These are phyloP conservation scores for Tricholoma bakamatsutake DNA, from an alignment of 768 basidiomycete genomes.

Conservation along the genomic window DNA sequence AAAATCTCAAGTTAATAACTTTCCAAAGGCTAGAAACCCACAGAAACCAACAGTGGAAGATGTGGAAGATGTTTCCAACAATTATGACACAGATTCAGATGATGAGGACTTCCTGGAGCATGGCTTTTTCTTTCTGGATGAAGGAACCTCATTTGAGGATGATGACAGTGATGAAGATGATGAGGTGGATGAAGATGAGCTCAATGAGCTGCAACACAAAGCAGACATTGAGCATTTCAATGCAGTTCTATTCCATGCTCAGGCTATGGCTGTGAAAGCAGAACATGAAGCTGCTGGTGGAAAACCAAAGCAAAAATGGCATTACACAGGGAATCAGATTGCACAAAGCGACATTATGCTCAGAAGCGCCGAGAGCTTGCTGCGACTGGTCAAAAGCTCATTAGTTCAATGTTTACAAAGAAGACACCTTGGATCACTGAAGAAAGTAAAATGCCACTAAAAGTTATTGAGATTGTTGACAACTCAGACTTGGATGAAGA, in stretches of 20 bases:
- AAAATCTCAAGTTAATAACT: neutral
- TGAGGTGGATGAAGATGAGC: too few relatives aligned
- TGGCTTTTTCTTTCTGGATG: neutral
- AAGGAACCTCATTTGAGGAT: neutral
- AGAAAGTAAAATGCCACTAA: neutral
- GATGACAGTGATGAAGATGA: neutral
- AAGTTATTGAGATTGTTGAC: neutral
- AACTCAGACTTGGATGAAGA: neutral
- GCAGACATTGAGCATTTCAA: too few relatives aligned
- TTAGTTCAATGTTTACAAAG: slow-evolving; percentile 8
- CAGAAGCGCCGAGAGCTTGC: slow-evolving; percentile 4
- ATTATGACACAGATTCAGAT: neutral
- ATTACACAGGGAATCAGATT: slow-evolving; percentile 11
- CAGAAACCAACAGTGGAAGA: neutral
- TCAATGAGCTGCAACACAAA: too few relatives aligned
- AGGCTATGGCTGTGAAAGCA: neutral
- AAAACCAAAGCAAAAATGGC: slow-evolving; percentile 3
- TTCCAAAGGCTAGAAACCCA: neutral
- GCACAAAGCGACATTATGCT: slow-evolving; percentile 5
- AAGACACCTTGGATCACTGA: neutral
- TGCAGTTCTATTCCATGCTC: neutral
- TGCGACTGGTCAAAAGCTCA: slow-evolving; percentile 3
- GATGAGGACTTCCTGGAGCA: neutral
- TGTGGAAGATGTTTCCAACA: neutral
- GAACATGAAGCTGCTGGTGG: neutral